phyloP scores from a whole-genome alignment of 768 basidiomycete genomes.

The Panaeolus cyanescens region DNA sequence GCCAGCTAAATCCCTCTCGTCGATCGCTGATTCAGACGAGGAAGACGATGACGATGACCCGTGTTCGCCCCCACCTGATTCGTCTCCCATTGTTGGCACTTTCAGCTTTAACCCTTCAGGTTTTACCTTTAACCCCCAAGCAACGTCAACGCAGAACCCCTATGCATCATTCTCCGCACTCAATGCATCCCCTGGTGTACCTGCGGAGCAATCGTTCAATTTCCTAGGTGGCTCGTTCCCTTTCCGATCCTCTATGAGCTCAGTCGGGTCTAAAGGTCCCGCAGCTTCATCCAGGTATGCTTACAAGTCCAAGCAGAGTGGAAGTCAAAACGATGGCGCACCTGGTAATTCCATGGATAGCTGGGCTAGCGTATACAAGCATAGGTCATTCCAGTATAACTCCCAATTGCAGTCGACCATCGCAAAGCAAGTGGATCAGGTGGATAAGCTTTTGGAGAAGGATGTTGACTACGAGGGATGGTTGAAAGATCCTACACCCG shows the following conservation, averaged over 20 bases:
- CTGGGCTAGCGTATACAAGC: conserved; percentile 24
- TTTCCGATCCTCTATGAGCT: background rate
- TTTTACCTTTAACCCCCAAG: conserved; percentile 32
- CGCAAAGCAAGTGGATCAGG: conserved; percentile 52
- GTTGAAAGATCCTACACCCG: conserved; percentile 21
- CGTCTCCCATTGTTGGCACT: background rate
- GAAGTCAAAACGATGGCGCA: background rate
- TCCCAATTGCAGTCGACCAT: conserved; percentile 55
- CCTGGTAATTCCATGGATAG: conserved; percentile 27
- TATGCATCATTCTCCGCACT: conserved; percentile 1
- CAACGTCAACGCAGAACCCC: conserved; percentile 33
- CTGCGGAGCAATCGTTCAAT: background rate
- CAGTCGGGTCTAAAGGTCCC: background rate
- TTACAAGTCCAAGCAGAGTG: background rate
- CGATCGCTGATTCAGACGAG: conserved; percentile 33
- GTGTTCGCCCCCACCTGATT: background rate
- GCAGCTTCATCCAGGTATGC: background rate
- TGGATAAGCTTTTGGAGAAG: conserved; percentile 54
- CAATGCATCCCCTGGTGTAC: conserved; percentile 1
- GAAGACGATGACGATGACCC: conserved; percentile 24
- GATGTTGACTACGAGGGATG: conserved; percentile 61
- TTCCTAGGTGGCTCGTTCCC: background rate
- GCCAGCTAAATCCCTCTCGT: conserved; percentile 35
- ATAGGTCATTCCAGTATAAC: conserved; percentile 44
- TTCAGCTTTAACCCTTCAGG: background rate